phyloP scores from a whole-genome alignment of 768 basidiomycete species.

The Xanthoconium stramineum region DNA sequence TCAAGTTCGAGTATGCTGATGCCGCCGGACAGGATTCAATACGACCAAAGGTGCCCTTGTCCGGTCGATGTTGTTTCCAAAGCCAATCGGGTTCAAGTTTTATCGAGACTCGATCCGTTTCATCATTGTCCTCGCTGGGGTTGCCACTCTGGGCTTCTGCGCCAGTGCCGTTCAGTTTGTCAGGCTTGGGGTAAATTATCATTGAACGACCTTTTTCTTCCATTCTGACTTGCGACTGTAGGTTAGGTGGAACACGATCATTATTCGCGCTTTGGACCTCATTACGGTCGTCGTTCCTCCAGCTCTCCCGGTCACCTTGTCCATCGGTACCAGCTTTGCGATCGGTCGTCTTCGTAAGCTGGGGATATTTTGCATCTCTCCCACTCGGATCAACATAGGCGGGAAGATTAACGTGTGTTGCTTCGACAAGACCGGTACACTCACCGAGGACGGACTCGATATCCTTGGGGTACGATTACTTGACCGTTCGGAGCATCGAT shows the following conservation, averaged over 20 bases:
- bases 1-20: slow-evolving; percentile 2
- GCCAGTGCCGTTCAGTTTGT: slow-evolving; percentile 92
- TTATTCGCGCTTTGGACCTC: slow-evolving; percentile 89
- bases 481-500: slow-evolving; percentile 71
- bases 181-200: slow-evolving; percentile 65
- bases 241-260: slow-evolving; percentile 87
- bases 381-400: slow-evolving; percentile 90
- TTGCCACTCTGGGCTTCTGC: slow-evolving; percentile 88
- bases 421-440: slow-evolving; percentile 98
- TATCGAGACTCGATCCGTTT: slow-evolving; percentile 91
- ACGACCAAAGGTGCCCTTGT: slow-evolving; percentile 97
- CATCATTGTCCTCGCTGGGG: slow-evolving; percentile 86
- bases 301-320: slow-evolving; percentile 93
- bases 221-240: slow-evolving; percentile 29
- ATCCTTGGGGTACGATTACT: slow-evolving; percentile 90
- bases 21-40: slow-evolving; percentile 68
- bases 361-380: slow-evolving; percentile 95
- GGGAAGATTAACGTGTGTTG: slow-evolving; percentile 97
- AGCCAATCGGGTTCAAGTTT: slow-evolving; percentile 98
- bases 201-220: background rate
- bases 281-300: slow-evolving; percentile 98
- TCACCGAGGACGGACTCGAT: slow-evolving; percentile 97
- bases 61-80: slow-evolving; percentile 97
- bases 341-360: slow-evolving; percentile 81
- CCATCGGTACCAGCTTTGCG: slow-evolving; percentile 96